These are phyloP conservation scores for Amphichorda felina DNA, from an alignment of 2,329 filamentous ascomycete species.

Conservation along the genomic window DNA sequence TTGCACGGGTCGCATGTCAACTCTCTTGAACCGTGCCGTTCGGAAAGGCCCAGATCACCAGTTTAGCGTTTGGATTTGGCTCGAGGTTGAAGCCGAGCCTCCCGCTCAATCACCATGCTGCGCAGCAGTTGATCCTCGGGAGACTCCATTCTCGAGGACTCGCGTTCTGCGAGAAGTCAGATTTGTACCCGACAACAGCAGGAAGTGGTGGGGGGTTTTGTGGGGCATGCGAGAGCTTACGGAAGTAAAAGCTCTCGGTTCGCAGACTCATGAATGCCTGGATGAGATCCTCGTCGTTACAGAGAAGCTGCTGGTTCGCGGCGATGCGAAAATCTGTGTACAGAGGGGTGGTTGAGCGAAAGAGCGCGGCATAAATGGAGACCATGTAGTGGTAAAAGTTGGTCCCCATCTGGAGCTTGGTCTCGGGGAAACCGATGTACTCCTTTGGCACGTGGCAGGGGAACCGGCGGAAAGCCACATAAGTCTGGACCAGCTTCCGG, in stretches of 20 bases:
- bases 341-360: slow-evolving; percentile 13
- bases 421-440: slow-evolving; percentile 14
- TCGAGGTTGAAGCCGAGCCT: too few relatives aligned
- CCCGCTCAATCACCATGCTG: slow-evolving; percentile 14
- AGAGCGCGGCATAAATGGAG: slow-evolving; percentile 14
- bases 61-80: too few relatives aligned
- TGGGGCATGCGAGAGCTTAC: slow-evolving; percentile 6
- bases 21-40: too few relatives aligned
- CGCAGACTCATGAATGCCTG: slow-evolving; percentile 13
- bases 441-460: slow-evolving; percentile 15
- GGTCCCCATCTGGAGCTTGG: slow-evolving; percentile 13
- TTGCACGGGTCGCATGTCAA: too few relatives aligned
- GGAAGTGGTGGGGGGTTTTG: not conserved
- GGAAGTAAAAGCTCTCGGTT: slow-evolving; percentile 16
- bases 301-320: slow-evolving; percentile 10
- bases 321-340: slow-evolving; percentile 13
- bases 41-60: too few relatives aligned
- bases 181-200: too few relatives aligned
- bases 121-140: slow-evolving; percentile 13
- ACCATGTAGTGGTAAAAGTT: slow-evolving; percentile 16
- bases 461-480: slow-evolving; percentile 15
- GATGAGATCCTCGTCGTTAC: slow-evolving; percentile 11
- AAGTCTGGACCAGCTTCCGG: slow-evolving; percentile 14
- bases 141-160: slow-evolving; percentile 13
- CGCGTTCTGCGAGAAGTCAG: slow-evolving; percentile 9